Evolutionary conservation across 192 early-diverging fungal species (phyloP), one percentile per base, ranked within the genome.

Genomic region (Dissophora globulifera): DNA sequence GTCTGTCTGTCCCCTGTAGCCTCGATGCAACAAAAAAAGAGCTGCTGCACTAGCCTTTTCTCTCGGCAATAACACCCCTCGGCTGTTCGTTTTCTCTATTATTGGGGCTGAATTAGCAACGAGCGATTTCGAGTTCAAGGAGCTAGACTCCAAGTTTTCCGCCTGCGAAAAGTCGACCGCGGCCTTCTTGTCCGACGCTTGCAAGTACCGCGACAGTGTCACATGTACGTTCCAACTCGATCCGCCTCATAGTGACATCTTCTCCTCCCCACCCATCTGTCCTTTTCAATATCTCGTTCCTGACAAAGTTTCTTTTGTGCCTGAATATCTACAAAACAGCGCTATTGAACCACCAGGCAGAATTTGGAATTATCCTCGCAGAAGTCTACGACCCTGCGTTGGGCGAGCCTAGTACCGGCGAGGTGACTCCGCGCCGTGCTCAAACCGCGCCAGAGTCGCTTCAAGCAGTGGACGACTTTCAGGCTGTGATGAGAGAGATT

Each of bases 401-500:
- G 15, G 80, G 69, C 5, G 69, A 58, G 11, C 47, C 58, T 0
- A 55, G 19, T n/a, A n/a, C n/a, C 15, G 58, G 68, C n/a, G 80
- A 78, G 40, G 69, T 62, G 47, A 72, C 61, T 11, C 69, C 69
- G 23, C 74, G 80, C 27, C 68, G 75, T 13, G 47, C 20, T 6
- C 69, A 78, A 52, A 82, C 80, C 19, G 69, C 75, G 22, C 65
- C 60, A 9, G 69, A 78, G 42, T 58, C 75, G 4, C 40, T 82
- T 25, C 75, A 75, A 32, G 69, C 80, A 20, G 69, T 65, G 41
- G 64, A 74, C 33, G 80, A 82, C 30, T 82, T 68, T 47, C 58
- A 62, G 43, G 62, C 41, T 0, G 59, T 74, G 5, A 74, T 74
- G 80, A 43, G 56, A 47, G 75, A 82, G 41, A 67, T 78, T 29